Base-by-base conservation (phyloP, 352 stramenopile genomes). In the Detonula confervacea region DNA sequence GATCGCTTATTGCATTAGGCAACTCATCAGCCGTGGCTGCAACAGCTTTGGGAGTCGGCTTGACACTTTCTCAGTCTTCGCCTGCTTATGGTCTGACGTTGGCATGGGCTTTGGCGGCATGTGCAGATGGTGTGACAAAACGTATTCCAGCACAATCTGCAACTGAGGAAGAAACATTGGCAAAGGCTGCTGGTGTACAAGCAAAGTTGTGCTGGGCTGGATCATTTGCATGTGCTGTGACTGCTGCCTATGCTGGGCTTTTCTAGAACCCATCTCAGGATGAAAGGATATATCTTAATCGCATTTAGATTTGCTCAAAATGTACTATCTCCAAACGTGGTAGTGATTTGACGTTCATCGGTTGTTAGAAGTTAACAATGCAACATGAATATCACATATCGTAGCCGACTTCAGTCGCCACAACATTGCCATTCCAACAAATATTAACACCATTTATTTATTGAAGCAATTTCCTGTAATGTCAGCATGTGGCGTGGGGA, bases 31-130 rank as follows among this genome's bases (percentile, higher is more conserved):
- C 73, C 20, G 12, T 90, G 16, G 11, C 65, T 18, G 84, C 83
- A 25, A 88, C 81, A 11, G 64, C 59, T 22, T 55, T 90, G 12
- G 83, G 76, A 24, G 60, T 90, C 25, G 82, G 76, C 9, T 24
- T 92, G 25, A 89, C 84, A 24, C 44, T 87, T 35, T 44, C 39
- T 35, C 46, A 55, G 47, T 75, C 35, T 30, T 30, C 76, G 29
- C 87, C 87, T 20, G 73, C 79, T 0, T 92, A 90, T 80, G 87
- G 84, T n/a, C 25, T 80, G 2, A 83, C 77, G 18, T 67, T 92
- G 18, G 72, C 75, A 25, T 92, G 87, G 87, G 84, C 87, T 42
- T 68, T 92, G 39, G 44, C 83, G 11, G 87, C 87, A n/a, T 81
- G 69, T 71, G 77, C 76, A 25, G 66, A 80, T 78, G 83, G 83